These are phyloP conservation scores for Mortierella sp. DNA, from an alignment of 371 early-diverging fungal genomes.

Conservation along the genomic window DNA sequence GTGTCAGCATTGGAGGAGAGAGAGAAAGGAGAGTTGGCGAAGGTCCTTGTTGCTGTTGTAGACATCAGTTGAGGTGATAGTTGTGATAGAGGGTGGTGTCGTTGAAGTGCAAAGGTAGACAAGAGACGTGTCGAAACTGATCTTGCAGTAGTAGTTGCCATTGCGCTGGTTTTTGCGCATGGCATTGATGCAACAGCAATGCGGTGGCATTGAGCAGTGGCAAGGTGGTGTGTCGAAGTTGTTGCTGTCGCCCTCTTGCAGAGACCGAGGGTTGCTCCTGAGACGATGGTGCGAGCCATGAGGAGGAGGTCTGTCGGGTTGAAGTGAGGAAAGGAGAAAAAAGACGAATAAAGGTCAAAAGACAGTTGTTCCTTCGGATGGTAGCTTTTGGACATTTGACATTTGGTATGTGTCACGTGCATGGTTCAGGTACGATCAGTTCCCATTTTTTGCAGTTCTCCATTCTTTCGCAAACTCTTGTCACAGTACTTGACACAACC, in stretches of 20 bases:
- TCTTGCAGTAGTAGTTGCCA: background rate
- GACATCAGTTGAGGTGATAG: background rate
- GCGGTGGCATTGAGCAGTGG: background rate
- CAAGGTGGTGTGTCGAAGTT: background rate
- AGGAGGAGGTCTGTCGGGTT: no score
- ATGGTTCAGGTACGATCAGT: background rate
- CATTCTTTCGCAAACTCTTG: no score
- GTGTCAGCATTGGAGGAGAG: background rate
- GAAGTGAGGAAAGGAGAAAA: background rate
- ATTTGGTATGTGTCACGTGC: background rate
- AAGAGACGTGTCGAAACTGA: background rate
- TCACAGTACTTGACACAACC: no score
- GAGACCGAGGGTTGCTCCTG: background rate
- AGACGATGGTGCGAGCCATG: constrained; percentile 2
- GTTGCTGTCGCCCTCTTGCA: background rate
- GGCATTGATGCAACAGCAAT: background rate
- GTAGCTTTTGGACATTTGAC: background rate
- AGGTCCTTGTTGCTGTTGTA: background rate
- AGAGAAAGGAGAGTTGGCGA: background rate
- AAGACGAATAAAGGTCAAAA: background rate
- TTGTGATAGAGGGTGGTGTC: background rate
- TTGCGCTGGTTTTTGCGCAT: background rate
- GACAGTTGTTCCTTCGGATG: background rate
- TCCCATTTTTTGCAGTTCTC: background rate
- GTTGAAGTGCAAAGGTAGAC: background rate